Evolutionary conservation across 2,329 filamentous ascomycete genomes (phyloP), one percentile per base, ranked within the genome.

Genomic region (Zasmidium angulare): DNA sequence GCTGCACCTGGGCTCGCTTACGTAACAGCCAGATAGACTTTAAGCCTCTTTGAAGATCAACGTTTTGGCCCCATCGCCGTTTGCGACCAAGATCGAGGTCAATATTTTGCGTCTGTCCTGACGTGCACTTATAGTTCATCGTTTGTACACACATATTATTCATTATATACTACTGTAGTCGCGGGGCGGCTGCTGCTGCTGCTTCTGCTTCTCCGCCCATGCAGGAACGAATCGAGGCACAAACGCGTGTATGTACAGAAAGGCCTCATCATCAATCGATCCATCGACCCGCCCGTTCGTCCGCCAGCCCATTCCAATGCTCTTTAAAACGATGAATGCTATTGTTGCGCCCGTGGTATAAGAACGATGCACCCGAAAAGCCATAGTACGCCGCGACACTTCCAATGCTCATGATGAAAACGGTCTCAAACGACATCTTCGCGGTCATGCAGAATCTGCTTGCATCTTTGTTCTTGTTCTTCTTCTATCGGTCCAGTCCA

Each of bases 141-240:
- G 11, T 29, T 29, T 29, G 26, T 43, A 19, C 36, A 43, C 36
- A 43, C 36, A 43, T 43, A 61, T 61, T 61, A 61, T 36, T 61
- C 58, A 61, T 61, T 61, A 61, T 57, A 54, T 61, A 60, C 55
- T 61, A 57, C 54, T 56, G 54, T 24, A 23, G 52, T 51, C 46
- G 49, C 49, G 49, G 29, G n/a, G n/a, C n/a, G n/a, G 50, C 26
- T 17, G n/a, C 21, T 20, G 50, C n/a, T n/a, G n/a, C n/a, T n/a
- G n/a, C n/a, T n/a, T n/a, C n/a, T n/a, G n/a, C n/a, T n/a, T n/a
- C n/a, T n/a, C n/a, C n/a, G 17, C 26, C 26, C 17, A 52, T 23
- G 26, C 20, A 6, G 50, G 17, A n/a, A 17, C 12, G 26, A n/a
- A n/a, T n/a, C n/a, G 24, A 36, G 29, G 36, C 36, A 14, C 7